phyloP scores from a whole-genome alignment of 1,284 basidiomycete species.

The Caloboletus firmus region DNA sequence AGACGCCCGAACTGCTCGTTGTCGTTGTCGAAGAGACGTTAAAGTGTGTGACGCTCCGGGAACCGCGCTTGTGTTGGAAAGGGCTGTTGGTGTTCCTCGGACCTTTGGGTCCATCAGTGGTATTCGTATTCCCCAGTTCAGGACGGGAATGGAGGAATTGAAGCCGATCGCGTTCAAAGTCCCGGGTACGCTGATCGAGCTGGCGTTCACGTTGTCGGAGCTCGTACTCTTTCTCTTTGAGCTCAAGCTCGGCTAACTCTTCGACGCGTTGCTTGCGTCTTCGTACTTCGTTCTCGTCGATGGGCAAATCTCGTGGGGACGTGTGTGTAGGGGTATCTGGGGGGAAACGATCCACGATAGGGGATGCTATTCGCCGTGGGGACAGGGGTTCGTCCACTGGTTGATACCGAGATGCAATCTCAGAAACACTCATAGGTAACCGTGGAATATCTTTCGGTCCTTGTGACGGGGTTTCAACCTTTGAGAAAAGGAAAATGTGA shows the following conservation, averaged over 20 bases:
- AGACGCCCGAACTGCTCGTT: conserved; percentile 18
- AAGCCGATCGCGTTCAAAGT: conserved; percentile 54
- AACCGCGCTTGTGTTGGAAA: conserved; percentile 36
- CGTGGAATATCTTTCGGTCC: conserved; percentile 61
- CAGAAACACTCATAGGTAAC: conserved; percentile 60
- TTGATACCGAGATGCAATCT: conserved; percentile 66
- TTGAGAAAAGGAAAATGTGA: conserved; percentile 7
- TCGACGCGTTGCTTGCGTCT: conserved; percentile 48
- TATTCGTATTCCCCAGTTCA: conserved; percentile 16
- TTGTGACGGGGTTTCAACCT: conserved; percentile 55
- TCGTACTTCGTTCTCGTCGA: conserved; percentile 36
- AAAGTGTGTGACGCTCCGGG: conserved; percentile 49
- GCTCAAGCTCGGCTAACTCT: conserved; percentile 51
- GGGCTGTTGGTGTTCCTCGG: conserved; percentile 23
- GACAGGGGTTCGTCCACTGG: conserved; percentile 41
- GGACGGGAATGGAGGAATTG: conserved; percentile 38
- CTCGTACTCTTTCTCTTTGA: conserved; percentile 54
- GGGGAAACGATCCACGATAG: conserved; percentile 28
- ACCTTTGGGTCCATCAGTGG: conserved; percentile 26
- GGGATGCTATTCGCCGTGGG: conserved; percentile 35
- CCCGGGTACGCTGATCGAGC: conserved; percentile 50
- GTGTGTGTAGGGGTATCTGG: conserved; percentile 16
- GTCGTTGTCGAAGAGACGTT: conserved; percentile 35
- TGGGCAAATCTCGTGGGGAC: conserved; percentile 13
- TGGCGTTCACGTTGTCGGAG: conserved; percentile 60